Base-by-base conservation (phyloP, 345 rosid genomes). In the Acer yangbiense region DNA sequence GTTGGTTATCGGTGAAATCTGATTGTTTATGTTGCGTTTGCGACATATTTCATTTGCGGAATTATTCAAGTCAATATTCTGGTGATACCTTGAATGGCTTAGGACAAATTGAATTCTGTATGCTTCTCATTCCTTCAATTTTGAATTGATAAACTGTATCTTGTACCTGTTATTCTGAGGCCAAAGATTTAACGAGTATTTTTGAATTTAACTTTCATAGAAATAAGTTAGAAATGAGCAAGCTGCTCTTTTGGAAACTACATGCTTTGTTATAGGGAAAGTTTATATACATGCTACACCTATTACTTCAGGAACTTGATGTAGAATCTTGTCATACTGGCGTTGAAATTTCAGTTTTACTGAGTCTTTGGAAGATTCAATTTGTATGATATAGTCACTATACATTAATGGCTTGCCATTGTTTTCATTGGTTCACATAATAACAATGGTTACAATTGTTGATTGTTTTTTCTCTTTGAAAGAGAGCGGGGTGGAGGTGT, bases 131-230 rank as follows among this genome's bases (percentile, higher is more conserved):
- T 61, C 62, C 61, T 20, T 62, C 43, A 7, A 11, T 67, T 62
- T 41, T 71, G 63, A 72, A 70, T 70, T 74, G 57, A 64, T 27
- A 17, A 60, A 43, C 66, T 73, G 69, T 80, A 73, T 73, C 44
- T 76, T 17, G 35, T 54, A 25, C 18, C 39, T 27, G 12, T 74
- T 67, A 27, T 65, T 69, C 21, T 16, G 21, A n/a, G 67, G 68
- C 39, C 50, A 41, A 25, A 50, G 10, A 66, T 54, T 76, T 57
- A 21, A 27, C 21, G 20, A 35, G 54, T 64, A 70, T 29, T 27
- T 65, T 48, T 48, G 3, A 9, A 46, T 44, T 63, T 74, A 27
- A 21, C 9, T 20, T 62, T 44, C 17, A 10, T 9, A 21, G 68
- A 73, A 52, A 73, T 48, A 72, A 74, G 21, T 17, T 1, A 7